Percentiles rank a stretch among this genome's conserved stretches.
These are phyloP conservation scores for Coemansia sp. DNA, from an alignment of 192 early-diverging fungal genomes.

Conservation along the genomic window DNA sequence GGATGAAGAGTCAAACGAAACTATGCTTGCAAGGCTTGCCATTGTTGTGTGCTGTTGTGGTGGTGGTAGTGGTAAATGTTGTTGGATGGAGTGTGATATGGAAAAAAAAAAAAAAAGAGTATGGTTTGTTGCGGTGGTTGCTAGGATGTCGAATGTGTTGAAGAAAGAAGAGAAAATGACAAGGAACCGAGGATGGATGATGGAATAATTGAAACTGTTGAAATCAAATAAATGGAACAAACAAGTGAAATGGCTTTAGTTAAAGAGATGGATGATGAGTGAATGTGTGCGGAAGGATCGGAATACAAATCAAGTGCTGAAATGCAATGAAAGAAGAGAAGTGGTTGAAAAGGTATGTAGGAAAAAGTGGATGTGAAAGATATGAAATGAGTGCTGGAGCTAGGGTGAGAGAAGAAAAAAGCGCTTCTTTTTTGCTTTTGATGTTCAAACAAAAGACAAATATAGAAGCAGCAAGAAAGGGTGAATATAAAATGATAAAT, in stretches of 20 bases:
- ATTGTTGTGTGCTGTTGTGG: conserved; percentile 15
- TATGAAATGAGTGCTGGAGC: background rate
- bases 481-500: conserved; percentile 13
- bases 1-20: conserved; percentile 30
- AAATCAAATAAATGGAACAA: background rate
- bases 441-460: conserved; percentile 1
- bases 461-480: background rate
- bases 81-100: conserved; percentile 6
- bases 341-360: background rate
- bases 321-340: background rate
- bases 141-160: background rate
- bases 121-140: background rate
- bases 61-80: conserved; percentile 3
- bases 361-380: background rate
- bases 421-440: background rate
- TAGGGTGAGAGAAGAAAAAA: background rate
- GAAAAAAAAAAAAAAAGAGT: background rate
- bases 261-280: conserved; percentile 2
- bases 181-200: conserved; percentile 5
- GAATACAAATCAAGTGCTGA: conserved; percentile 1
- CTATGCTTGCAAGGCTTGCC: conserved; percentile 54
- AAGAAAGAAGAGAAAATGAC: background rate
- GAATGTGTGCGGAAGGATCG: background rate
- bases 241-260: background rate
- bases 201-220: conserved; percentile 3